Base-by-base conservation (phyloP, 495 filamentous ascomycete species). In the Neurospora sp. region DNA sequence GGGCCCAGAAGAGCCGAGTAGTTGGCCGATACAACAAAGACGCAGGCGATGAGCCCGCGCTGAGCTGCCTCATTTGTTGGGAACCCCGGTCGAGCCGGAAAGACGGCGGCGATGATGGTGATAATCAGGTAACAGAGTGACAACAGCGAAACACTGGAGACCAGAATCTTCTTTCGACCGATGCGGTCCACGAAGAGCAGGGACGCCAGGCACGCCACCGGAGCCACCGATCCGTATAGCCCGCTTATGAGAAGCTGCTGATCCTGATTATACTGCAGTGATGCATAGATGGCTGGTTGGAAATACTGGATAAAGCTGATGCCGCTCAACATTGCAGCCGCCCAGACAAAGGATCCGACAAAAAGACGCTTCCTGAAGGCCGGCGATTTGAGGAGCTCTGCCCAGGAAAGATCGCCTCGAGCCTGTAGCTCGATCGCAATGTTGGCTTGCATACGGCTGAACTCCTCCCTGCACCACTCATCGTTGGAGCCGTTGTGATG, bases 21-120 rank as follows among this genome's bases (percentile, higher is more conserved):
- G 68, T 89, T 77, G 4, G 84, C 84, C 59, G 88, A 90, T 39
- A 89, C 83, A 46, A 88, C 84, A 74, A 88, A 87, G 80, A 90
- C 87, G 73, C 85, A 85, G 35, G 88, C 86, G 68, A 86, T 87
- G 31, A 85, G 81, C 4, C 83, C 84, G n/a, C 87, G 80, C 39
- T 85, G 83, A 38, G 82, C 78, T 3, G 76, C 73, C 44, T 81
- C 83, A 68, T 79, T 80, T 9, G 77, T 82, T 37, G 81, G 77
- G 14, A 76, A 48, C 1, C 79, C 79, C 3, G 80, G 78, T 1
- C 74, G 77, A 0, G 83, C 83, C 0, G 87, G 82, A 18, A 82
- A 83, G 6, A 84, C 81, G 69, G 86, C 86, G 2, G 85, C 82
- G 40, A 86, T 81, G 71, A 88, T 82, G 0, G 83, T 84, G 73